Conservation (phyloP, 768 basidiomycete genomes). For the Leccinum pellstonianum region DNA sequence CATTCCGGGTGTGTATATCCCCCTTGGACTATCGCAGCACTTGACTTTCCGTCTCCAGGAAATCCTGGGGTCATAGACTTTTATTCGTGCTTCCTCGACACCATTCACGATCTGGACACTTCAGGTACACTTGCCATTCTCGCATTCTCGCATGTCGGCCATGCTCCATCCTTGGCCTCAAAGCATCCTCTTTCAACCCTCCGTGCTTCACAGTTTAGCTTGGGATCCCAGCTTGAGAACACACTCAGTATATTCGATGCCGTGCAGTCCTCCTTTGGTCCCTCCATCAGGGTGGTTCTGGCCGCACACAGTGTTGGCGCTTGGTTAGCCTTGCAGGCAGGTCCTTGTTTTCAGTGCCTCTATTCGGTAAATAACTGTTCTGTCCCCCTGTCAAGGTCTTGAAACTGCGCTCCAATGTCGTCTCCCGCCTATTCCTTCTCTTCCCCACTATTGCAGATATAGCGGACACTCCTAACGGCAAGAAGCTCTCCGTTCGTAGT, state of each 20-base stretch:
- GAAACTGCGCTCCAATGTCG: slow-evolving; percentile 40
- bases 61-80: slow-evolving; percentile 65
- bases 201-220: slow-evolving; percentile 28
- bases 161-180: slow-evolving; percentile 42
- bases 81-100: slow-evolving; percentile 62
- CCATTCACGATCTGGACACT: slow-evolving; percentile 40
- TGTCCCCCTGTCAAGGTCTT: slow-evolving; percentile 40
- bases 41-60: slow-evolving; percentile 28
- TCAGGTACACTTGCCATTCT: slow-evolving; percentile 49
- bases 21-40: background rate
- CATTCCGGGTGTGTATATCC: slow-evolving; percentile 42
- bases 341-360: slow-evolving; percentile 9
- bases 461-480: slow-evolving; percentile 62
- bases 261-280: slow-evolving; percentile 33
- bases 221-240: slow-evolving; percentile 53
- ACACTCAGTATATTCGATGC: slow-evolving; percentile 55
- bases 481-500: slow-evolving; percentile 50
- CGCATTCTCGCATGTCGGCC: slow-evolving; percentile 63
- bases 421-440: slow-evolving; percentile 54
- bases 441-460: slow-evolving; percentile 73
- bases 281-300: slow-evolving; percentile 43
- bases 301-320: slow-evolving; percentile 71
- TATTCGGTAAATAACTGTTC: background rate
- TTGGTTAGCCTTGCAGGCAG: slow-evolving; percentile 65
- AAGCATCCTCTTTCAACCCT: slow-evolving; percentile 7